Base-by-base conservation (phyloP, 805 yeast genomes). In the Brettanomyces custersianus region DNA sequence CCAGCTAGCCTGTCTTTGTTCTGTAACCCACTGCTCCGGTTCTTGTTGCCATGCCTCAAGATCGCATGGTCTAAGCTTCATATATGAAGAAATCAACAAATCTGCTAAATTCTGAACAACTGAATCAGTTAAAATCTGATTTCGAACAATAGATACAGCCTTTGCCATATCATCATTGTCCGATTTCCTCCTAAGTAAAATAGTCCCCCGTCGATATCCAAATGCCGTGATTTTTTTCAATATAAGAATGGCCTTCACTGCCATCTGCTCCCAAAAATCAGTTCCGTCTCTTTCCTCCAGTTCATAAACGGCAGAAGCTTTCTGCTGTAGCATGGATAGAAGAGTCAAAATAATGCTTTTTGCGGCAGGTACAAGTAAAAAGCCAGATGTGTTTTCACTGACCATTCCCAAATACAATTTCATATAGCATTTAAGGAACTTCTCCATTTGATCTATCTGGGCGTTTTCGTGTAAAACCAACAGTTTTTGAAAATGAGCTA, bases 1-100 rank as follows among this genome's bases (percentile, higher is more conserved):
- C 77, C 84, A 86, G 51, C 80, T 78, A 4, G 75, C 63, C 34
- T 77, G 70, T 39, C 79, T 61, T 45, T 87, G 94, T 49, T 86
- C 95, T 43, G 78, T 77, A 16, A 83, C 77, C 85, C 94, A 92
- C 54, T 86, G 96, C 54, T 87, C 97, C 0, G 97, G 96, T 40
- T 87, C 95, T 13, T 70, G 55, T 10, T 66, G 54, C 97, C 97
- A 92, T 26, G 74, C 63, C 46, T 83, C 94, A 33, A 90, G 55
- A 52, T 88, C 96, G 2, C 70, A 56, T 0, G 90, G 86, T 40
- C 77, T 73, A 33, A 88, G 57, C 38, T 80, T 72, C 42, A 92
- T 64, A 55, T 85, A 88, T 74, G 80, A 79, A 28, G 69, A 65
- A 40, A 87, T 77, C 24, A 88, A 62, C 29, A 82, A 58, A 40